Percentiles rank a stretch among this genome's conserved stretches.
phyloP scores from a whole-genome alignment of 2,329 filamentous ascomycete genomes.

The Chaetomiaceae sp. region DNA sequence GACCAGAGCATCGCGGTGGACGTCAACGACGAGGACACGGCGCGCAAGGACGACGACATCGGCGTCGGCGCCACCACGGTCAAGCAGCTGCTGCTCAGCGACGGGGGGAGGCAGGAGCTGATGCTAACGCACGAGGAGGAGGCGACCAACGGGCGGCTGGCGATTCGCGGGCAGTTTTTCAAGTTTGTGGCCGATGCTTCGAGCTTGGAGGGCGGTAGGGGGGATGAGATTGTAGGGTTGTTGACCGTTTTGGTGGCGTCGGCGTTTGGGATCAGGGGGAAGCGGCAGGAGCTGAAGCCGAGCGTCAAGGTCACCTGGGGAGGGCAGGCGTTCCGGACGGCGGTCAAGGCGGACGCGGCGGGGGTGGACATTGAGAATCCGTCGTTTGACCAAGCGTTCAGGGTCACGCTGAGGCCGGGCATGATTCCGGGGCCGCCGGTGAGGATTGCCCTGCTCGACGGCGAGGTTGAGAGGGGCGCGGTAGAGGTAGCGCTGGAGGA shows the following conservation, averaged over 20 bases:
- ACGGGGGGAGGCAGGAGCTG: constrained; percentile 39
- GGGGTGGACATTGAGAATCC: constrained; percentile 46
- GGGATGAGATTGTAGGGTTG: constrained; percentile 35
- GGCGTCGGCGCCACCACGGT: constrained; percentile 38
- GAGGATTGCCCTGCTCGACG: constrained; percentile 34
- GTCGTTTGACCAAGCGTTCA: constrained; percentile 42
- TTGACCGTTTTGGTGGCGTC: constrained; percentile 41
- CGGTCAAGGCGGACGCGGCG: constrained; percentile 38
- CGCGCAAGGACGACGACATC: constrained; percentile 39
- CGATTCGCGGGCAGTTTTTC: constrained; percentile 37
- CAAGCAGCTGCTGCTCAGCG: constrained; percentile 36
- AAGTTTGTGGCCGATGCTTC: constrained; percentile 35
- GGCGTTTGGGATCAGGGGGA: constrained; percentile 38
- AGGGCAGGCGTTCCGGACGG: constrained; percentile 37
- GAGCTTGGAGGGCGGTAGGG: constrained; percentile 28
- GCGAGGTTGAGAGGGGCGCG: constrained; percentile 30
- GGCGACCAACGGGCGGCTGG: constrained; percentile 33
- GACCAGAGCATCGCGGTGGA: constrained; percentile 40
- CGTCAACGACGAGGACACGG: constrained; percentile 40
- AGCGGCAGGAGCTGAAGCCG: constrained; percentile 40
- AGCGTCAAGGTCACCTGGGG: constrained; percentile 42
- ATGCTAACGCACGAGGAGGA: constrained; percentile 35
- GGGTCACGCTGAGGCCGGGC: constrained; percentile 35
- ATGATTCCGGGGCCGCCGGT: constrained; percentile 28
- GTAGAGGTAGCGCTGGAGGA: constrained; percentile 35